These are phyloP conservation scores for Pisolithus tinctorius DNA, from an alignment of 768 basidiomycete species.

Conservation along the genomic window DNA sequence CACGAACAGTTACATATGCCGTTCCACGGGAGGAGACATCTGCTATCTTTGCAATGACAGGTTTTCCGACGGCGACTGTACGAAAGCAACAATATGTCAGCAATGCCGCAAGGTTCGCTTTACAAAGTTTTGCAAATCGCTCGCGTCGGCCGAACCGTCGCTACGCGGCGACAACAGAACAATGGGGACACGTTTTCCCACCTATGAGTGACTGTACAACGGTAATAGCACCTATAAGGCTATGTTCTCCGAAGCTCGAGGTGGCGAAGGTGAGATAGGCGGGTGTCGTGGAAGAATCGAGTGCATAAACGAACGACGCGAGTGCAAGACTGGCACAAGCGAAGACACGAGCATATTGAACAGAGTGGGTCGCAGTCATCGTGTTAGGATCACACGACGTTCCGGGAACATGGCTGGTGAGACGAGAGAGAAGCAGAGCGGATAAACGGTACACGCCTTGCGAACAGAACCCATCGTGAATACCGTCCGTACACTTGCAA, in stretches of 20 bases:
- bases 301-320: constrained; percentile 70
- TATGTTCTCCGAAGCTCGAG: constrained; percentile 47
- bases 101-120: background rate
- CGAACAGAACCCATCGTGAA: constrained; percentile 54
- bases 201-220: constrained; percentile 42
- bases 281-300: constrained; percentile 65
- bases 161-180: background rate
- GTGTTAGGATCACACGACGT: background rate
- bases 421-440: constrained; percentile 20
- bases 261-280: constrained; percentile 56
- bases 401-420: background rate
- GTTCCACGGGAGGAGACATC: constrained; percentile 62
- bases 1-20: constrained; percentile 39
- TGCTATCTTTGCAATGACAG: constrained; percentile 61
- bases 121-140: background rate
- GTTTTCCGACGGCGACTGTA: constrained; percentile 43
- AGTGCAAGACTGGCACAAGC: constrained; percentile 41
- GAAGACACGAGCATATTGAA: background rate
- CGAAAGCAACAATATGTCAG: constrained; percentile 1
- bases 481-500: constrained; percentile 46
- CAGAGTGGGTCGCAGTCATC: too few relatives aligned
- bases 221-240: constrained; percentile 37
- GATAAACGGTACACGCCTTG: constrained; percentile 34
- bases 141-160: background rate
- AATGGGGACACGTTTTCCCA: constrained; percentile 17